Conservation (phyloP, 2,329 filamentous ascomycete genomes). For the Pseudogymnoascus sp. region DNA sequence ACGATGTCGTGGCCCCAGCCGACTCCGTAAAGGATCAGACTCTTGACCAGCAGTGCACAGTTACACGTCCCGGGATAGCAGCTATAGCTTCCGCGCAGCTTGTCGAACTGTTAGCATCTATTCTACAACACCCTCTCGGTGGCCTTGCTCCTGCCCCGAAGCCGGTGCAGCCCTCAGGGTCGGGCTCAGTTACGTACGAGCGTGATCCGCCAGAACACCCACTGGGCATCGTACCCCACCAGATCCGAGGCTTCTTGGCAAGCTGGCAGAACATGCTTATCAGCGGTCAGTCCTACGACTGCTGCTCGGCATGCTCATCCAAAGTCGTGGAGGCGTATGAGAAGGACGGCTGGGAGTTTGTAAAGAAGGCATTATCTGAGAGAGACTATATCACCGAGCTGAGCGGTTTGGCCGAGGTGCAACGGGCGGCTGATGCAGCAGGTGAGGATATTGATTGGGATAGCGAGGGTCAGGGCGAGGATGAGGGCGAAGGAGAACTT, state of each 20-base stretch:
- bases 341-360: conserved; percentile 64
- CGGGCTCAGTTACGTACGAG: conserved; percentile 34
- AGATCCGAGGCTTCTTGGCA: conserved; percentile 69
- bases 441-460: conserved; percentile 51
- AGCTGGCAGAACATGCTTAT: conserved; percentile 69
- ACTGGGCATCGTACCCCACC: conserved; percentile 67
- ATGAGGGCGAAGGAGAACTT: conserved; percentile 42
- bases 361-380: conserved; percentile 65
- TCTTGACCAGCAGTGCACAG: conserved; percentile 95
- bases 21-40: conserved; percentile 93
- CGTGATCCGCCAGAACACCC: conserved; percentile 52
- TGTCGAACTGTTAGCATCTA: conserved; percentile 80
- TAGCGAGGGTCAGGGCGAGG: conserved; percentile 40
- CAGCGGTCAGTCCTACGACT: conserved; percentile 66
- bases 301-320: conserved; percentile 72
- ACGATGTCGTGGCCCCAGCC: conserved; percentile 88
- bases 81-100: conserved; percentile 85
- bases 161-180: conserved; percentile 30
- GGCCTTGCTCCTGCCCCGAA: conserved; percentile 52
- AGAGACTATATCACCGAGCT: conserved; percentile 73
- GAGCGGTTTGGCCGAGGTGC: conserved; percentile 66
- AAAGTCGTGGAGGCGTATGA: conserved; percentile 62
- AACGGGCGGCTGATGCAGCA: conserved; percentile 47
- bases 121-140: conserved; percentile 79
- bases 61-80: conserved; percentile 86